Evolutionary conservation across 179 eudicot species (phyloP), one percentile per base, ranked within the genome.

Genomic region (Beta corolliflora): DNA sequence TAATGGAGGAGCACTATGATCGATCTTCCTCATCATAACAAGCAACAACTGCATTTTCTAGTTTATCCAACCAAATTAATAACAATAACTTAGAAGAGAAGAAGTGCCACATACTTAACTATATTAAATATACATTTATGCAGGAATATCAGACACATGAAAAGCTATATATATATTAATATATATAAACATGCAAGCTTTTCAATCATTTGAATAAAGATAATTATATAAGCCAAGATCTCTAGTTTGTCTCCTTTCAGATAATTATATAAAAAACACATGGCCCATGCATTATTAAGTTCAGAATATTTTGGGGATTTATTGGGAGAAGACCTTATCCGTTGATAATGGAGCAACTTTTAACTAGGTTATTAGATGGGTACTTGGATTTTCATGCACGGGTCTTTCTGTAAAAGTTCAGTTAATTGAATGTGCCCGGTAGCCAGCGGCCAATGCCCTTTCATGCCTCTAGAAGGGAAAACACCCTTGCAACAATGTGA

Each of bases 391-490:
- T 48, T 48, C 66, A 64, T 29, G 69, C 44, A 64, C 29, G 44
- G 69, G 69, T 25, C 45, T 64, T 23, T 14, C 19, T 31, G 50
- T 18, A 31, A 72, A 78, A 31, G 52, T 44, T 69, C 41, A 21
- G 44, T 78, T 72, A 25, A 25, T 71, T 58, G 70, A 79, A 79
- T 71, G 48, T 79, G 82, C 31, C 41, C 41, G 41, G 41, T 36
- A 2, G 41, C 3, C 41, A 3, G 2, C 1, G 41, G 41, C 41
- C 41, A 36, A 36, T 36, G 41, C 2, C 67, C 69, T 21, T 79
- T 79, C 36, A 16, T 71, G 53, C 56, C 48, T 21, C 74, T 67
- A 31, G 4, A 77, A 29, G 23, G 72, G 54, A 48, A 48, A 48
- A 48, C 52, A 9, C 52, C 52, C 52, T 48, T 48, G 52, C 9